Evolutionary conservation across 768 basidiomycete species (phyloP), one percentile per base, ranked within the genome.

Genomic region (Crucibulum laeve): DNA sequence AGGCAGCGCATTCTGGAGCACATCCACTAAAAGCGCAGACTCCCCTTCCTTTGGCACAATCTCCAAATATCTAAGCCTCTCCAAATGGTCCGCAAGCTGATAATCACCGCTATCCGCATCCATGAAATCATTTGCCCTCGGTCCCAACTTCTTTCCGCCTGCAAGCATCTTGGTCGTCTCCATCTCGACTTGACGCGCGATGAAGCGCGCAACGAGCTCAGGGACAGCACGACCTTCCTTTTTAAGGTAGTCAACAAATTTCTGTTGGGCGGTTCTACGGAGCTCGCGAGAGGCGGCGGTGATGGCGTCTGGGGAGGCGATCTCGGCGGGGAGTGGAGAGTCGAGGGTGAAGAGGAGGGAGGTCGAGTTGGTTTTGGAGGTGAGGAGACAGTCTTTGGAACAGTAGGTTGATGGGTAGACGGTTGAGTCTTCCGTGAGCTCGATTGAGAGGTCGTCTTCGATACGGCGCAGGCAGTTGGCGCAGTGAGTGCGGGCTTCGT

Each of bases 321-420:
- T 61, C 28, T 73, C 67, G 18, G 63, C 56, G 3, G 86, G 83
- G 11, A 89, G 55, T 18, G 81, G 74, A 1, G 76, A 62, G 32
- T 87, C 83, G 11, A 77, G 66, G 23, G 82, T 79, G 63, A 91
- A 90, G 37, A 91, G 77, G 38, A 91, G 70, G 33, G 70, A 73
- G 50, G 87, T 79, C 10, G 77, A 86, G 56, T 83, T 79, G 2
- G 65, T 54, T 55, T 74, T 78, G 32, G 81, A 69, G 25, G 71
- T 62, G 32, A 67, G 45, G 53, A 80, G 74, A 53, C 88, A 91
- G 6, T 73, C 73, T 49, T 74, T 70, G 5, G 90, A 91, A 64
- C 89, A 92, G 64, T 85, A 91, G 1, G 73, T 73, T 15, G 80
- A 76, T 25, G 63, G 52, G 41, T 87, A 70, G 22, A 72, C 71